Evolutionary conservation across 495 filamentous ascomycete genomes (phyloP), one percentile per base, ranked within the genome.

Genomic region (Hamigera avellanea): DNA sequence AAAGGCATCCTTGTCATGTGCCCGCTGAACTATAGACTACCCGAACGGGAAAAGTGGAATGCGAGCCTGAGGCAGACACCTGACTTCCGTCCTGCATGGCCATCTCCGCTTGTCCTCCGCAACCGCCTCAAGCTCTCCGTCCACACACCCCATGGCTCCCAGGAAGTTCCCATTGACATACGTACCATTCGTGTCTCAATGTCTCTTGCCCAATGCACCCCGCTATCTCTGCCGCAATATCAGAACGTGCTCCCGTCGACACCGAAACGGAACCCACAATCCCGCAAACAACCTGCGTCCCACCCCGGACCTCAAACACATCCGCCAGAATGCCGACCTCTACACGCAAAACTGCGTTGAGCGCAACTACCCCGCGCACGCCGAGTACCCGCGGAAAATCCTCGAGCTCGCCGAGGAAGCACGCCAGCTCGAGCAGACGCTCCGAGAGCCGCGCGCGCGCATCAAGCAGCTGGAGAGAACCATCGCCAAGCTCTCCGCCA

Each of bases 271-370:
- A 33, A 43, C 46, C 51, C 55, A 57, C 36, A 65, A 73, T 44
- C 77, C 81, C 0, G 67, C 84, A 9, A 82, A 75, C 30, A 89
- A 86, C 10, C 89, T 88, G 6, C 93, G 86, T 49, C 71, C 82
- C 6, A 67, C 63, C 14, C 70, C 87, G 33, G 79, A 95, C 57
- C 66, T 94, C 55, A 94, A 83, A 54, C 78, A 88, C 59, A 93
- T 98, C 57, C 85, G 86, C 35, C 70, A 82, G 37, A 82, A 89
- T 56, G 71, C 76, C 27, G 72, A 78, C 17, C 67, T 91, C 29
- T 81, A 95, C 66, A 62, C 75, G 40, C 65, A 81, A 39, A 98
- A 93, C 54, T 93, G 84, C 54, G 43, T 81, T 37, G 77, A 86
- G 35, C 75, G 91, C 35, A 95, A 95, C 55, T 95, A 95, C 59